Base-by-base conservation (phyloP, 2,329 filamentous ascomycete genomes). In the Ophiosphaerella korrae region DNA sequence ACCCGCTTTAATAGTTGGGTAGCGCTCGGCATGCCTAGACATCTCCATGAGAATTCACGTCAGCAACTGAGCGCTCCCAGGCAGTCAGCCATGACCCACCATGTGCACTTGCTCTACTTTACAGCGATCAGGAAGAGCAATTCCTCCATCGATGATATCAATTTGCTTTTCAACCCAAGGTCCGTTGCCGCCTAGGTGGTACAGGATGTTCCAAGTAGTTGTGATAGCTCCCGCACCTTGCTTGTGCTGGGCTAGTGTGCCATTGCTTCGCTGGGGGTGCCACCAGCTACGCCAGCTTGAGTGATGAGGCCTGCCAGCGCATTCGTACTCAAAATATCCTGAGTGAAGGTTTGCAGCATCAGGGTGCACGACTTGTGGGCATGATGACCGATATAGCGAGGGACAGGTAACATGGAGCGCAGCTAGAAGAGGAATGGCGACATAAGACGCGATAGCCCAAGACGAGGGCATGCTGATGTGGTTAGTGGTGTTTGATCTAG, bases 101-200 rank as follows among this genome's bases (percentile, higher is more conserved):
- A 85, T 80, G 66, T 85, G 82, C n/a, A 84, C 77, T 62, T 84
- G 82, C 49, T 83, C 78, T 6, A 84, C 74, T 13, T 67, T 62
- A 58, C 82, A 85, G 2, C 75, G 76, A 5, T 74, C 64, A 0
- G 82, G 82, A 4, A 77, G 63, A 1, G 68, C 72, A 40, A 80
- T 72, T 4, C 75, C 76, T 7, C 69, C 70, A 11, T 71, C 70
- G 12, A 77, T 64, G 2, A 76, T 62, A 33, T 76, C 75, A 35
- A 74, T 66, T 1, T 70, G 55, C 55, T 81, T 82, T 43, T 80
- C 77, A 33, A 83, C 75, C 81, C 81, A 84, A 2, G 81, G 82
- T 0, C 81, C 78, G 62, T 81, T 80, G 2, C 82, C 81, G 5
- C 82, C 81, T 5, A 83, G 68, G 58, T 84, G 79, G 55, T 82